Percentiles rank a stretch among this genome's conserved stretches.
These are phyloP conservation scores for Corchorus capsularis DNA, from an alignment of 345 rosid species.

Conservation along the genomic window DNA sequence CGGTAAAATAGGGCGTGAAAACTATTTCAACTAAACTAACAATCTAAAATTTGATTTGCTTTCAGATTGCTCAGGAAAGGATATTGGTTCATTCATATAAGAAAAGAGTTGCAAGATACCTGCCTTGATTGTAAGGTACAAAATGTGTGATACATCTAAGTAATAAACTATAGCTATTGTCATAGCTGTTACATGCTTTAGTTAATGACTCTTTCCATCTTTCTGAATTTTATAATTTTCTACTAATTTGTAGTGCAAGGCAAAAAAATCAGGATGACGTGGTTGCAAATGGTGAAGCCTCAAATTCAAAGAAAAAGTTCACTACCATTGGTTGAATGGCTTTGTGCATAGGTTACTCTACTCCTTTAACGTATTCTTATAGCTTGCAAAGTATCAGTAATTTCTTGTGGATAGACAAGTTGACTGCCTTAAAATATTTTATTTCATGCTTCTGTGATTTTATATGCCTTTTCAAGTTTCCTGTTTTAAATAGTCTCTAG, in stretches of 20 bases:
- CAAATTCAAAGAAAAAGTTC: conserved; percentile 61
- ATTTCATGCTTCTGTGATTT: not conserved
- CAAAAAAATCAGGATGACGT: conserved; percentile 53
- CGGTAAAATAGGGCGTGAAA: too few relatives aligned
- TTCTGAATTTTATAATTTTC: not conserved
- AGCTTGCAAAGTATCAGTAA: not conserved
- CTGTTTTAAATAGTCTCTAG: too few relatives aligned
- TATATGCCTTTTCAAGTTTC: not conserved
- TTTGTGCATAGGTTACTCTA: conserved; percentile 78
- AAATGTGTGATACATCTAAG: conserved; percentile 1
- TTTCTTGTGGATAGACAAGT: conserved; percentile 11
- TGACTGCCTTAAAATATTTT: not conserved
- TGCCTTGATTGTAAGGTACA: conserved; percentile 77
- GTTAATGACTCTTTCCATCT: not conserved
- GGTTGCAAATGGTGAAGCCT: conserved; percentile 61
- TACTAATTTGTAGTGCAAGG: conserved; percentile 57
- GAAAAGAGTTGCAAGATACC: conserved; percentile 98
- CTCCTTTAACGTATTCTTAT: not conserved
- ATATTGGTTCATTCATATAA: conserved; percentile 90
- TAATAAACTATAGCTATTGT: conserved; percentile 14
- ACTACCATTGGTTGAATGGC: conserved; percentile 89
- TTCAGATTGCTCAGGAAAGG: conserved; percentile 94
- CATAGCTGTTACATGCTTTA: not conserved
- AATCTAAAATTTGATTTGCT: conserved; percentile 23
- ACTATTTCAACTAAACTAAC: conserved; percentile 26